Evolutionary conservation across 805 yeast genomes (phyloP), one percentile per base, ranked within the genome.

Genomic region (Wickerhamomyces tratensis): DNA sequence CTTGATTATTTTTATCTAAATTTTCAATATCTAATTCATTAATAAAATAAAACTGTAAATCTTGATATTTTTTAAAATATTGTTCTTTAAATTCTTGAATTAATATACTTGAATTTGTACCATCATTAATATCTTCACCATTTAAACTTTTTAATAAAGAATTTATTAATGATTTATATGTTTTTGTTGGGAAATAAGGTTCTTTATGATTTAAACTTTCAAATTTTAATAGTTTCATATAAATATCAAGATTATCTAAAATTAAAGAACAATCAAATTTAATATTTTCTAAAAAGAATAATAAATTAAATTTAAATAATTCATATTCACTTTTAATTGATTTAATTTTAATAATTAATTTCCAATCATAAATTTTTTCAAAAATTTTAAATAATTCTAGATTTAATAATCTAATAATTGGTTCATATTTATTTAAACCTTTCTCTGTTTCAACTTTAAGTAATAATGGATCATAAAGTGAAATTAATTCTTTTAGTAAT

Each of bases 11-110:
- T 33, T 59, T 54, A 44, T 57, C 50, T 13, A 52, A 39, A 8
- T 54, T 47, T 7, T 62, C 52, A 26, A 49, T 43, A n/a, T 49
- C 50, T 25, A 78, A 57, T 49, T 73, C 79, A 35, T 69, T 64
- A 54, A 82, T 77, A 49, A 86, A 81, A 54, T 80, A 84, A 56
- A 68, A 86, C 51, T 88, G 86, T 44, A 91, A 62, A 58, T 91
- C 98, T 68, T 85, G 85, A 58, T 73, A 76, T 50, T 69, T 69
- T 30, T 54, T 53, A 53, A 80, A 80, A 46, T 74, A 78, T 27
- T 64, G 65, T 25, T 71, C 77, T 29, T 68, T 52, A 53, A 84
- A 85, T 55, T 82, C 86, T 40, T 68, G 57, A 13, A 77, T 45
- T 11, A 73, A 57, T 41, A 74, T 68, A 53, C 69, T 72, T 13